These are phyloP conservation scores for Botryosphaeria dothidea DNA, from an alignment of 2,329 filamentous ascomycete genomes.

Conservation along the genomic window DNA sequence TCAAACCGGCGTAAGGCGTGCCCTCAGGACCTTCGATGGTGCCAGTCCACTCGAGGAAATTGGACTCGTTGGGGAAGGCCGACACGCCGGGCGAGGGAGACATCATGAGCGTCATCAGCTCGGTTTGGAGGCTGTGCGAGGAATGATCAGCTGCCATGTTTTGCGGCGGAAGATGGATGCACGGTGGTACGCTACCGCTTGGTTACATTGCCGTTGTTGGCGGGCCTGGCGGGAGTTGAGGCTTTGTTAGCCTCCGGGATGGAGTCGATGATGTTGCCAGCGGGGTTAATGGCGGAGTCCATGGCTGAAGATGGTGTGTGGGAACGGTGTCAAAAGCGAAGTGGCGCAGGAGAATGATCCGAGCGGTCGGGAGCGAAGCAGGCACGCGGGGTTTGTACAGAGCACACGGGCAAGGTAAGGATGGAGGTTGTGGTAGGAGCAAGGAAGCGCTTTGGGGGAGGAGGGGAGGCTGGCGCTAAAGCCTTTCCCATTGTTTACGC, in stretches of 20 bases:
- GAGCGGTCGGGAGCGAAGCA: neutral
- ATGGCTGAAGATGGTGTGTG: neutral
- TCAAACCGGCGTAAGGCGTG: slow-evolving; percentile 85
- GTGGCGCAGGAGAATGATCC: neutral
- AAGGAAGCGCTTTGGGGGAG: neutral
- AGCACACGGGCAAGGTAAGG: neutral
- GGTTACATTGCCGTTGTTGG: slow-evolving; percentile 46
- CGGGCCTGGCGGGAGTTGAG: slow-evolving; percentile 28
- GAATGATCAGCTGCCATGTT: slow-evolving; percentile 13
- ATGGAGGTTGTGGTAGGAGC: slow-evolving; percentile 8
- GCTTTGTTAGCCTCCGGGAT: slow-evolving; percentile 30
- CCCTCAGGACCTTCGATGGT: slow-evolving; percentile 90
- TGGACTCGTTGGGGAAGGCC: slow-evolving; percentile 90
- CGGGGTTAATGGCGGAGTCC: slow-evolving; percentile 19
- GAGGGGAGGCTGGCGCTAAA: slow-evolving; percentile 1
- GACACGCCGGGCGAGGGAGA: slow-evolving; percentile 90
- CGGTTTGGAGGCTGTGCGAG: slow-evolving; percentile 77
- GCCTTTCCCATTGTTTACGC: slow-evolving; percentile 12
- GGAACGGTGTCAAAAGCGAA: neutral
- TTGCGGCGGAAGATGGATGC: neutral
- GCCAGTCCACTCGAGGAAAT: slow-evolving; percentile 88
- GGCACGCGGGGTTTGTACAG: slow-evolving; percentile 8
- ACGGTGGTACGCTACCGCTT: slow-evolving; percentile 42
- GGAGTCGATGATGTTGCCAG: slow-evolving; percentile 27
- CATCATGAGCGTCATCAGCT: slow-evolving; percentile 98